phyloP scores from a whole-genome alignment of 306 rosid genomes.

The Prunus kanzakura region DNA sequence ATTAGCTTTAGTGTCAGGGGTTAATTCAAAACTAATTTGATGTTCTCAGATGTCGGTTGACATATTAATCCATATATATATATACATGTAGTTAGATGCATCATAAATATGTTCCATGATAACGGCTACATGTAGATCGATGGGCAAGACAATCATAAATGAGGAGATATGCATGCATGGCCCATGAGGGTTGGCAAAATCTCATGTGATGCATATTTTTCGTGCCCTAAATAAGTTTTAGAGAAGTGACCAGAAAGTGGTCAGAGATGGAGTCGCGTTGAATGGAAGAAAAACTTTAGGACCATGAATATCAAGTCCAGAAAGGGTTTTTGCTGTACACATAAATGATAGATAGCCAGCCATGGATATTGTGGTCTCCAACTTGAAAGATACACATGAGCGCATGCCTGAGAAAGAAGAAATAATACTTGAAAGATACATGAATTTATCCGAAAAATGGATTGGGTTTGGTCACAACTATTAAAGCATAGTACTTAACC shows the following conservation, averaged over 20 bases:
- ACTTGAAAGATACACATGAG: too few species aligned
- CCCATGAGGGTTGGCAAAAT: constrained; percentile 6
- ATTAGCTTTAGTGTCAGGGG: background rate
- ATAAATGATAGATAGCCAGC: too few species aligned
- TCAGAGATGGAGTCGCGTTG: constrained; percentile 7
- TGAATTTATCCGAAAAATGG: too few species aligned
- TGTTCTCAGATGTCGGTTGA: background rate
- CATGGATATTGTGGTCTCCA: too few species aligned
- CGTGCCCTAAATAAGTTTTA: background rate
- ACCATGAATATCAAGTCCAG: too few species aligned
- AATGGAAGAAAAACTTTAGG: background rate
- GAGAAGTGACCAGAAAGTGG: constrained; percentile 1
- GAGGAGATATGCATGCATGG: background rate
- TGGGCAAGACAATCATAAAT: background rate
- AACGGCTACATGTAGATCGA: background rate
- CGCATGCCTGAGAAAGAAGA: too few species aligned
- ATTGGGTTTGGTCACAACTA: too few species aligned
- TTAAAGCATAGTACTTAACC: too few species aligned
- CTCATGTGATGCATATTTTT: background rate
- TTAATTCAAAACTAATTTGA: constrained; percentile 5
- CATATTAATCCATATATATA: background rate
- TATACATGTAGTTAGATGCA: background rate
- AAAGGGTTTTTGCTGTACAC: too few species aligned
- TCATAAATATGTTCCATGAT: background rate
- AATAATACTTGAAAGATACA: too few species aligned